Conservation (phyloP, 192 early-diverging fungal genomes). For the Rhizophagus prolifer region DNA sequence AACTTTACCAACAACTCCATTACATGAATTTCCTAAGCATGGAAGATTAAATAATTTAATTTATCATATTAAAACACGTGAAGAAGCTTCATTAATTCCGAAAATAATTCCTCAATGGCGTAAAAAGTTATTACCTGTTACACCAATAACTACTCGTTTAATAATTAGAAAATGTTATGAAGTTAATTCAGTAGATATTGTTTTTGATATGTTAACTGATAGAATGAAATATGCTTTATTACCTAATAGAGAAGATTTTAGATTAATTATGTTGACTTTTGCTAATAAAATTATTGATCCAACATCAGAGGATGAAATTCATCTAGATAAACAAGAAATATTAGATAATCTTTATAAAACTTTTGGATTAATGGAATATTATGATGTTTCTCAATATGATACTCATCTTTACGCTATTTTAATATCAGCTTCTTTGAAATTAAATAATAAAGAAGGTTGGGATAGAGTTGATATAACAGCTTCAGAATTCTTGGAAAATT, state of each 20-base stretch:
- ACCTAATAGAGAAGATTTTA: not conserved
- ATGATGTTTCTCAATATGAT: slow-evolving; percentile 22
- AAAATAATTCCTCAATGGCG: slow-evolving; percentile 15
- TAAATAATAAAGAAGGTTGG: not conserved
- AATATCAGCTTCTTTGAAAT: slow-evolving; percentile 14
- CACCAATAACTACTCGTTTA: not conserved
- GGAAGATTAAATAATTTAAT: slow-evolving; percentile 16
- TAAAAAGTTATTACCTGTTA: slow-evolving; percentile 9
- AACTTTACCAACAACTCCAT: not conserved
- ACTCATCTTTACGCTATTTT: slow-evolving; percentile 12
- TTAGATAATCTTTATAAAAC: slow-evolving; percentile 24
- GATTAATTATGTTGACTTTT: slow-evolving; percentile 7
- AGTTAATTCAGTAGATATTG: not conserved
- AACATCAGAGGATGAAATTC: not conserved
- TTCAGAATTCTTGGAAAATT: slow-evolving; percentile 17
- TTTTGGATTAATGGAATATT: slow-evolving; percentile 30
- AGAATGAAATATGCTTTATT: slow-evolving; percentile 18
- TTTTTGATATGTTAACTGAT: slow-evolving; percentile 19
- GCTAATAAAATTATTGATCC: slow-evolving; percentile 8
- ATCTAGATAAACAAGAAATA: not conserved
- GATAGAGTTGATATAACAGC: slow-evolving; percentile 7
- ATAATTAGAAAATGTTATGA: not conserved
- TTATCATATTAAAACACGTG: not conserved
- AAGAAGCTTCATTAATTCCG: not conserved
- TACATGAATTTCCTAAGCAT: not conserved